phyloP scores from a whole-genome alignment of 345 rosid genomes.

The Trapa bicornis region DNA sequence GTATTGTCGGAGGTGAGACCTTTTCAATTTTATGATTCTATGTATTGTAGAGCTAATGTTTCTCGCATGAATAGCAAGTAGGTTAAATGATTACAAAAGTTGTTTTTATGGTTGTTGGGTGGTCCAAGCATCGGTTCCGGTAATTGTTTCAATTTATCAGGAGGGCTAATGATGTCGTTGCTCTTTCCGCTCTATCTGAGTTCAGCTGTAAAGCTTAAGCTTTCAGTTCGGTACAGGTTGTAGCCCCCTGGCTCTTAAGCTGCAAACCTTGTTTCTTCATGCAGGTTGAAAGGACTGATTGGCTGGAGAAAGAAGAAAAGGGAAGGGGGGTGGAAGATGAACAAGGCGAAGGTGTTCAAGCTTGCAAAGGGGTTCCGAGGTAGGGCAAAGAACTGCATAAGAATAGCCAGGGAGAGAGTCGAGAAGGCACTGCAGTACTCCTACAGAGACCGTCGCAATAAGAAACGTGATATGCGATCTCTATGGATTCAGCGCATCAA shows the following conservation, averaged over 20 bases:
- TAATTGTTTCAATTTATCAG: neutral
- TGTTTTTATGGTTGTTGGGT: neutral
- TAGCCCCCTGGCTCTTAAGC: neutral
- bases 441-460: slow-evolving; percentile 88
- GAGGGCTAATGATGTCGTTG: neutral
- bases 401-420: slow-evolving; percentile 84
- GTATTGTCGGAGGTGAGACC: neutral
- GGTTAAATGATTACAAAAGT: neutral
- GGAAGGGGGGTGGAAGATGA: slow-evolving; percentile 26
- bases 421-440: slow-evolving; percentile 96
- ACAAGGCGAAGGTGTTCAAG: slow-evolving; percentile 76
- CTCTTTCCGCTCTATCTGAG: neutral
- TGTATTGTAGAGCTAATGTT: neutral
- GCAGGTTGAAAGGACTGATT: neutral
- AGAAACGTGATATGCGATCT: slow-evolving; percentile 92
- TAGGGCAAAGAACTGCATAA: slow-evolving; percentile 85
- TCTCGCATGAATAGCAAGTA: neutral
- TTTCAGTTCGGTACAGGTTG: neutral
- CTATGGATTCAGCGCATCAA: slow-evolving; percentile 95
- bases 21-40: neutral
- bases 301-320: neutral
- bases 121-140: neutral
- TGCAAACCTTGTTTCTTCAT: neutral
- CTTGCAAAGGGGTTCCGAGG: slow-evolving; percentile 91
- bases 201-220: too few relatives aligned